Conservation (phyloP, 495 filamentous ascomycete species). For the Pseudoneurospora amorphoporcata region DNA sequence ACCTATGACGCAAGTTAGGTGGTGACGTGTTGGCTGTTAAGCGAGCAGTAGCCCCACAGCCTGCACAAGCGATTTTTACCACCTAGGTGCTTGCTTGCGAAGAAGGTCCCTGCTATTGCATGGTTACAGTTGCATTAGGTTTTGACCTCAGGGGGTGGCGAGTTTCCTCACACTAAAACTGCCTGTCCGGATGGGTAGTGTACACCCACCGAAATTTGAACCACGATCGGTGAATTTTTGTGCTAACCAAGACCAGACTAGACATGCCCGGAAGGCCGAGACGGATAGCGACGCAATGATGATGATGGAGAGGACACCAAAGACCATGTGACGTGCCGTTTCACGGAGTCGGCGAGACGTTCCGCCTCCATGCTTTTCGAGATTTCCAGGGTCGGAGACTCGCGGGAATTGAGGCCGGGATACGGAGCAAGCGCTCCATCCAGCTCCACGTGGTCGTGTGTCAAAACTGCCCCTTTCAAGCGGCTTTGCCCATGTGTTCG, state of each 20-base stretch:
- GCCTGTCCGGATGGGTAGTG: not conserved
- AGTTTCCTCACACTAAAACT: not conserved
- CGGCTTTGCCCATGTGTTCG: not conserved
- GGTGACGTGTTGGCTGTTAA: too few relatives aligned
- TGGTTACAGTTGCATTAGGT: not conserved
- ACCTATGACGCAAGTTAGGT: too few relatives aligned
- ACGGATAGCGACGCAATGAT: not conserved
- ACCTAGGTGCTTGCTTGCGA: not conserved
- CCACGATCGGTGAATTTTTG: not conserved
- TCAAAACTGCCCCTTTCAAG: not conserved
- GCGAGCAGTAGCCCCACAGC: too few relatives aligned
- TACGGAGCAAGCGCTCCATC: not conserved
- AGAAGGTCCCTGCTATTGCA: not conserved
- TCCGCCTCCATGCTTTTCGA: not conserved
- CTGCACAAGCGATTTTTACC: too few relatives aligned
- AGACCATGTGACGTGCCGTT: not conserved
- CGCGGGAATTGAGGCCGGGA: not conserved
- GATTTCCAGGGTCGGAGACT: not conserved
- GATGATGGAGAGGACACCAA: not conserved
- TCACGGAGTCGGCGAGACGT: not conserved
- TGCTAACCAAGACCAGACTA: not conserved
- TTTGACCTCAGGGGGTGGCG: not conserved
- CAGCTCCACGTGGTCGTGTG: not conserved
- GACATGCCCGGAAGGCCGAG: not conserved
- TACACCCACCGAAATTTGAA: not conserved